phyloP scores from a whole-genome alignment of 345 rosid species.

The Rhizophora mangle region DNA sequence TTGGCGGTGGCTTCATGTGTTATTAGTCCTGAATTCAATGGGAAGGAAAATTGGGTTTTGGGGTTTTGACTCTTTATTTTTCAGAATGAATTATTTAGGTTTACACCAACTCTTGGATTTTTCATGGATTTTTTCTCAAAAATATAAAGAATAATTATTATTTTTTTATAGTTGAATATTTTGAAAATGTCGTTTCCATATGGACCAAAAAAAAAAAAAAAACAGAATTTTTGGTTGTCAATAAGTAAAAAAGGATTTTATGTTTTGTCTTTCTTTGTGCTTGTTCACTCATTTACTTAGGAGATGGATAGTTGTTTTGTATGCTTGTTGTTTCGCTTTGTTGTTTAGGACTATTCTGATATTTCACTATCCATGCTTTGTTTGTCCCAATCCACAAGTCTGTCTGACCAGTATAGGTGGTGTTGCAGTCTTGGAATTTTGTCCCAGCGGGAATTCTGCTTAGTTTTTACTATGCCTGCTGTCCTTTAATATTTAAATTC shows the following conservation, averaged over 20 bases:
- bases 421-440: not conserved
- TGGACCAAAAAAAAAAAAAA: not conserved
- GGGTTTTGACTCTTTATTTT: too few relatives aligned
- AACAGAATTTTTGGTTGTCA: not conserved
- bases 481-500: constrained; percentile 4
- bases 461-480: not conserved
- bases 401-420: not conserved
- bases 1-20: not conserved
- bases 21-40: too few relatives aligned
- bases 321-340: constrained; percentile 16
- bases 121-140: too few relatives aligned
- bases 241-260: not conserved
- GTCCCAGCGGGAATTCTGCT: not conserved
- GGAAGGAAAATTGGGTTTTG: too few relatives aligned
- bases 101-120: too few relatives aligned
- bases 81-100: too few relatives aligned
- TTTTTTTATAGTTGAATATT: not conserved
- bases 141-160: too few relatives aligned
- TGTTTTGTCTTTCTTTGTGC: constrained; percentile 6
- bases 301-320: not conserved
- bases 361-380: constrained; percentile 6
- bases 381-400: constrained; percentile 6
- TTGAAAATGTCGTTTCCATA: not conserved
- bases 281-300: constrained; percentile 3
- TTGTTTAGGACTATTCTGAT: constrained; percentile 1